These are phyloP conservation scores for Ascochyta koolunga DNA, from an alignment of 2,329 filamentous ascomycete species.

Conservation along the genomic window DNA sequence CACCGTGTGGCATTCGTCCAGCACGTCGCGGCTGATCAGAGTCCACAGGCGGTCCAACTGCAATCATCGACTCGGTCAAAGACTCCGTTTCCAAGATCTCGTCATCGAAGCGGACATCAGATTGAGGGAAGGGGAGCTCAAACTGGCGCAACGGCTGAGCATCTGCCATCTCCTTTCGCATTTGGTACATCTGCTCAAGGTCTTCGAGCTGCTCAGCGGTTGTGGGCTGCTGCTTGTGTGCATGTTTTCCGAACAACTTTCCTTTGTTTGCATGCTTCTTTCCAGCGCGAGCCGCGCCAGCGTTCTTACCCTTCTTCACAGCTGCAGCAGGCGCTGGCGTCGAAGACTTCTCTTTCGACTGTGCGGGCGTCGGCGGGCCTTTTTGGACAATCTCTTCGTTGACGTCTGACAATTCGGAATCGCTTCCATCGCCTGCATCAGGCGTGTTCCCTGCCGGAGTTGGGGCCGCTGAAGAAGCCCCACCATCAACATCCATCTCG, in stretches of 20 bases:
- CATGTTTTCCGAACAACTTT: slow-evolving; percentile 38
- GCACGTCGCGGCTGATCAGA: slow-evolving; percentile 38
- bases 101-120: slow-evolving; percentile 45
- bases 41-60: slow-evolving; percentile 43
- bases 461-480: slow-evolving; percentile 33
- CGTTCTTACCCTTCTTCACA: slow-evolving; percentile 38
- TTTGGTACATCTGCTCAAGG: slow-evolving; percentile 31
- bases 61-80: slow-evolving; percentile 44
- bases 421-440: slow-evolving; percentile 35
- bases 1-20: slow-evolving; percentile 35
- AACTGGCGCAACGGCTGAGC: slow-evolving; percentile 32
- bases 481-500: slow-evolving; percentile 31
- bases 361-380: slow-evolving; percentile 38
- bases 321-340: slow-evolving; percentile 21
- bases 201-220: slow-evolving; percentile 37
- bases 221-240: slow-evolving; percentile 35
- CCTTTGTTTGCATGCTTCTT: slow-evolving; percentile 43
- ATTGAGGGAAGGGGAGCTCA: slow-evolving; percentile 31
- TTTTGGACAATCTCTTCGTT: slow-evolving; percentile 48
- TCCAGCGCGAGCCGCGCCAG: slow-evolving; percentile 34
- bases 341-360: slow-evolving; percentile 31
- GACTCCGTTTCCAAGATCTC: slow-evolving; percentile 46
- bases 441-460: slow-evolving; percentile 38
- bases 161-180: slow-evolving; percentile 36
- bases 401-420: slow-evolving; percentile 47